Evolutionary conservation across 1,284 basidiomycete genomes (phyloP), one percentile per base, ranked within the genome.

Genomic region (Leccinum pachyderme): DNA sequence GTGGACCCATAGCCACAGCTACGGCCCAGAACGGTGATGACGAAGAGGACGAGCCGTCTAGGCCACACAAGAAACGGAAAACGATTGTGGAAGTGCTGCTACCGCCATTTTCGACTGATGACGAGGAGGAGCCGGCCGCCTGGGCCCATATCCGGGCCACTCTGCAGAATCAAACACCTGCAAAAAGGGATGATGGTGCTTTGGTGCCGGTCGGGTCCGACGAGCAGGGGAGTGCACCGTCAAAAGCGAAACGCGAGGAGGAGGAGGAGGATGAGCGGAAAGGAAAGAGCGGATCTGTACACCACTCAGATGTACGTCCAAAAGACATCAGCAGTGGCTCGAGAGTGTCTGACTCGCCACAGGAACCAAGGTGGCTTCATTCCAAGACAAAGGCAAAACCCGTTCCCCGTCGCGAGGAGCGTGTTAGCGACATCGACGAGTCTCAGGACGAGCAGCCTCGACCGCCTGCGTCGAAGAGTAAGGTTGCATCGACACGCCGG

Each of bases 41-140:
- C 0, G 58, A 45, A 11, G 27, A 46, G 9, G 24, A 1, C 18
- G 63, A 59, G 13, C 24, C 35, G 24, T 27, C 54, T 1, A 49
- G 60, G 18, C 63, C 64, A 7, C 47, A 6, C 45, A 68, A 68
- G 56, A 68, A 57, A 49, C 63, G 43, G 11, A 71, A 41, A n/a
- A 45, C 35, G 39, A 15, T 15, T 3, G 18, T 60, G 31, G 56
- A 64, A 12, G 31, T 28, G 7, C 18, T 59, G 8, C 12, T 66
- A 0, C 52, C 57, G 0, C 44, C 63, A 0, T 24, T 66, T 5
- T 55, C 62, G 7, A 54, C 52, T 13, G 55, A 58, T 11, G 65
- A 62, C 18, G 37, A 39, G 18, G 18, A 39, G 13, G 66, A 2
- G 8, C 9, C 1, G 15, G n/a, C 4, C 1, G 45, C 13, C 4